phyloP scores from a whole-genome alignment of 2,329 filamentous ascomycete genomes.

The Hymenoscyphus fructigenus region DNA sequence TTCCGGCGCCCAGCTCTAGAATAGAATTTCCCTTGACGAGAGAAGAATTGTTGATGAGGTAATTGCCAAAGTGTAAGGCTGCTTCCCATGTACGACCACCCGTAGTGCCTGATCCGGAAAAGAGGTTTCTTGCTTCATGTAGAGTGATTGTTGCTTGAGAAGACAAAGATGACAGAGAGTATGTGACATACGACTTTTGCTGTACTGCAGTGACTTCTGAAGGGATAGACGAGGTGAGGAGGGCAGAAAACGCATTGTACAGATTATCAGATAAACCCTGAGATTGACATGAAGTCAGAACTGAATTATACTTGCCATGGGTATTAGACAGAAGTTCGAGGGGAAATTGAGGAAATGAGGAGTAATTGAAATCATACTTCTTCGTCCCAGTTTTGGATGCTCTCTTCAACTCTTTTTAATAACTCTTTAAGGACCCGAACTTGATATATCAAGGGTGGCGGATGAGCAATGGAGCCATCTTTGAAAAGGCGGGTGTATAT shows the following conservation, averaged over 20 bases:
- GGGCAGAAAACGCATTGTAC: conserved; percentile 64
- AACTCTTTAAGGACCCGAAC: conserved; percentile 72
- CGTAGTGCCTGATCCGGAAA: conserved; percentile 71
- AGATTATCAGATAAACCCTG: conserved; percentile 84
- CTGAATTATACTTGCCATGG: conserved; percentile 1
- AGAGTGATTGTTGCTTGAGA: conserved; percentile 52
- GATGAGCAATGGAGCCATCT: conserved; percentile 50
- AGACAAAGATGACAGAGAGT: conserved; percentile 42
- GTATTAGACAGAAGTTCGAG: background rate
- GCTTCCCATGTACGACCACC: conserved; percentile 82
- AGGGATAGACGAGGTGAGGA: conserved; percentile 64
- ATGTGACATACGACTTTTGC: conserved; percentile 73
- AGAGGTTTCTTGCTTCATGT: conserved; percentile 66
- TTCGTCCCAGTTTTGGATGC: conserved; percentile 79
- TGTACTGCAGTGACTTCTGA: conserved; percentile 66
- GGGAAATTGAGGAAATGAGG: background rate
- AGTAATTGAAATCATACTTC: conserved; percentile 62
- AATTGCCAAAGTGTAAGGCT: conserved; percentile 69
- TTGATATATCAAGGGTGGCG: conserved; percentile 69
- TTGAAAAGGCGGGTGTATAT: conserved; percentile 69
- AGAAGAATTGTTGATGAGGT: conserved; percentile 48
- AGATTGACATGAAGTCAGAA: conserved; percentile 31
- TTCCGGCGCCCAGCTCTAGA: conserved; percentile 74
- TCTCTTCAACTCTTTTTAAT: conserved; percentile 65
- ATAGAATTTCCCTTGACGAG: conserved; percentile 55